Percentiles rank a stretch among this genome's conserved stretches.
Conservation (phyloP, 1,284 basidiomycete species). For the Cystobasidium sp. region DNA sequence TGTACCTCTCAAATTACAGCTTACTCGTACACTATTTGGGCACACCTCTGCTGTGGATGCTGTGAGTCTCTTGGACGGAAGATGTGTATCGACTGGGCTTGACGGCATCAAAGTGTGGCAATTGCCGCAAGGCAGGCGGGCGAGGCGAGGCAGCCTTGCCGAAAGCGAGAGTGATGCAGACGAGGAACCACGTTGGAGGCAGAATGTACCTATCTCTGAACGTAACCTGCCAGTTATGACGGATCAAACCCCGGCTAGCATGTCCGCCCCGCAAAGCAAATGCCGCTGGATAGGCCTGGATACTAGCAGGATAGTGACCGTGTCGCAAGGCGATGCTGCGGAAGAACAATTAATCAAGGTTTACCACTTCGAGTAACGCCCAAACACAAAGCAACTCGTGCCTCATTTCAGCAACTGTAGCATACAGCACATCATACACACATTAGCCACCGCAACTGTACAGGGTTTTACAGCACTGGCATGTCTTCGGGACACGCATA, state of each 20-base stretch:
- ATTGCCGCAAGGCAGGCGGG: conserved; percentile 27
- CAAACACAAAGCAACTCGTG: not conserved
- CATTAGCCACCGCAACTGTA: not conserved
- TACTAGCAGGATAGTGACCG: conserved; percentile 32
- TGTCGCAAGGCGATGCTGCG: conserved; percentile 1
- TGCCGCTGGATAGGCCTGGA: conserved; percentile 40
- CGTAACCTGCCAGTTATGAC: not conserved
- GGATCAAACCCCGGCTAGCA: not conserved
- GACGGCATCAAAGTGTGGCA: conserved; percentile 57
- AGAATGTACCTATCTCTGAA: not conserved
- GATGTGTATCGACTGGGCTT: conserved; percentile 54
- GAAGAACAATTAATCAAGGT: conserved; percentile 22
- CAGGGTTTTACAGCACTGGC: not conserved
- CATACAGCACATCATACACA: not conserved
- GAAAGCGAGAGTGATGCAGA: not conserved
- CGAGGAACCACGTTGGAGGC: not conserved
- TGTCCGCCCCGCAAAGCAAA: not conserved
- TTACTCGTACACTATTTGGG: conserved; percentile 53
- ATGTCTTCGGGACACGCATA: not conserved
- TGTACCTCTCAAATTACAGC: conserved; percentile 46
- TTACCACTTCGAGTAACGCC: conserved; percentile 29
- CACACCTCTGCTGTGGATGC: conserved; percentile 54
- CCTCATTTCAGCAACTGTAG: not conserved
- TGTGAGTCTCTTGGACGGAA: conserved; percentile 52
- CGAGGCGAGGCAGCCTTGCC: conserved; percentile 2